Conservation (phyloP, 2,329 filamentous ascomycete species). For the Scedosporium minutisporum region DNA sequence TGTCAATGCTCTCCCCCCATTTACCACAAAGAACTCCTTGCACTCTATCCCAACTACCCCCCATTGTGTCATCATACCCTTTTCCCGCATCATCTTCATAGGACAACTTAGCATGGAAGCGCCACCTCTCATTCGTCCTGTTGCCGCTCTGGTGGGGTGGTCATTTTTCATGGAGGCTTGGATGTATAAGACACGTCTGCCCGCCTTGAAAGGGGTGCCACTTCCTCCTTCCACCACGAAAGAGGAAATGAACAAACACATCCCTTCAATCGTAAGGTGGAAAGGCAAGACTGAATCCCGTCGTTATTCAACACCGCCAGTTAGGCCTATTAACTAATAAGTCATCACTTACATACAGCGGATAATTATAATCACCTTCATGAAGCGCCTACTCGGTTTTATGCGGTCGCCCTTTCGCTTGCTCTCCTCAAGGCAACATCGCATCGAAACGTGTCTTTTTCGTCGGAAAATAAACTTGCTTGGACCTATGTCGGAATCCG, state of each 20-base stretch:
- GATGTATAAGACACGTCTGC: slow-evolving; percentile 6
- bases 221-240: slow-evolving; percentile 11
- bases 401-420: slow-evolving; percentile 26
- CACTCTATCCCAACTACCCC: background rate
- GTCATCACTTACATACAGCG: slow-evolving; percentile 10
- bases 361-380: slow-evolving; percentile 34
- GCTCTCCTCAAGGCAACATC: slow-evolving; percentile 13
- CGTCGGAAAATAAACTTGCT: slow-evolving; percentile 19
- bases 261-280: slow-evolving; percentile 20
- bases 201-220: slow-evolving; percentile 10
- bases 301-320: background rate
- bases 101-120: background rate
- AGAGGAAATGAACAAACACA: slow-evolving; percentile 16
- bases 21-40: background rate
- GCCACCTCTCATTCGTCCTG: slow-evolving; percentile 7
- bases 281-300: slow-evolving; percentile 10
- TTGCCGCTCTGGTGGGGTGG: slow-evolving; percentile 8
- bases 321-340: background rate
- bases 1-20: background rate
- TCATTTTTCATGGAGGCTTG: slow-evolving; percentile 8
- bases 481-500: slow-evolving; percentile 31
- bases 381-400: slow-evolving; percentile 35
- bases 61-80: too few relatives aligned
- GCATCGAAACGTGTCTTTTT: background rate
- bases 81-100: background rate